Evolutionary conservation across 257 asterid genomes (phyloP).

Genomic region (Fraxinus excelsior): DNA sequence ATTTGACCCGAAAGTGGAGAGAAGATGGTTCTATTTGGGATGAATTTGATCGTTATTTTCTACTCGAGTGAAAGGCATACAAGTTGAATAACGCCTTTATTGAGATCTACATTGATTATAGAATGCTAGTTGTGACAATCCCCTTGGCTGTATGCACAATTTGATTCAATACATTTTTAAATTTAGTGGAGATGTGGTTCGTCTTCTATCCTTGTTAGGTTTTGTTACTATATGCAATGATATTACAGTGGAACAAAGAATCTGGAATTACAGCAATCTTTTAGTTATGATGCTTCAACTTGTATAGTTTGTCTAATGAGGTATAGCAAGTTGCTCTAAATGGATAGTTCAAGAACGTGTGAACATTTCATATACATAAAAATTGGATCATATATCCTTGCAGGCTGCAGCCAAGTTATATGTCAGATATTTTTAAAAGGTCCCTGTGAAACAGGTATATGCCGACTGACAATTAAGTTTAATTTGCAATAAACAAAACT

Average conservation of each 20-base stretch:
- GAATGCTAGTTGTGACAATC: neutral
- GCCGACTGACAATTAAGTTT: neutral
- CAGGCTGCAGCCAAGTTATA: neutral
- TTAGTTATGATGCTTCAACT: neutral
- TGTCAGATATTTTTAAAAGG: neutral
- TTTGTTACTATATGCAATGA: neutral
- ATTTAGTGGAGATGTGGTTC: neutral
- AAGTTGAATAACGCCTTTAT: neutral
- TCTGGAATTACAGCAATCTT: neutral
- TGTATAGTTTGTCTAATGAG: neutral
- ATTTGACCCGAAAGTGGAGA: conserved; percentile 32
- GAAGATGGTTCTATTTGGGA: conserved; percentile 52
- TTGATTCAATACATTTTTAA: neutral
- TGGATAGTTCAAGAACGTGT: neutral
- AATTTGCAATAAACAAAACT: conserved; percentile 4
- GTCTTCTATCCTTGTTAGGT: neutral
- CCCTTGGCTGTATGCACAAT: conserved; percentile 4
- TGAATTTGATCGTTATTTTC: conserved; percentile 72
- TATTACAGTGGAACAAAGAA: neutral
- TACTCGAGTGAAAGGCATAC: conserved; percentile 46
- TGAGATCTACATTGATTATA: conserved; percentile 15
- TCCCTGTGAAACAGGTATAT: conserved; percentile 1
- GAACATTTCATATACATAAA: neutral
- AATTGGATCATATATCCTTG: neutral
- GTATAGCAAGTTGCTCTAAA: neutral